phyloP scores from a whole-genome alignment of 352 stramenopile genomes.

The Phytophthora capsici region DNA sequence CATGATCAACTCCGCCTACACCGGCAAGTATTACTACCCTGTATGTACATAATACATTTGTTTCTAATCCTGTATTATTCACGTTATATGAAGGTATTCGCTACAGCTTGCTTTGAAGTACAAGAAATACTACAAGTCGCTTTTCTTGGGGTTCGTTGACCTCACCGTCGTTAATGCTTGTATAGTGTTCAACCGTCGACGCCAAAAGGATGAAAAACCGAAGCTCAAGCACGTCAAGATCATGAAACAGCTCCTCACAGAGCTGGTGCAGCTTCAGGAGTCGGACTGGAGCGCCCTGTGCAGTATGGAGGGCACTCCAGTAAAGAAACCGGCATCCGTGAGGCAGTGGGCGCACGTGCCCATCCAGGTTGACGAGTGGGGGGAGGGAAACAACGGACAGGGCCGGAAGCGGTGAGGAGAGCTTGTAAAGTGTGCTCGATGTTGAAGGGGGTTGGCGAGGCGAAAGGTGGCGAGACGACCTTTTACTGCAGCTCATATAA shows the following conservation, averaged over 20 bases:
- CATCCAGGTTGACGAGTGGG: conserved; percentile 2
- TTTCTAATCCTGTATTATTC: neutral
- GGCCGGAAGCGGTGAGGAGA: conserved; percentile 1
- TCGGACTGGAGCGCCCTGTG: neutral
- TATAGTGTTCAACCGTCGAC: neutral
- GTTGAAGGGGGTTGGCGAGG: neutral
- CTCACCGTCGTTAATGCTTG: too few species aligned
- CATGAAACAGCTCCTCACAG: neutral
- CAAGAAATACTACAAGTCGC: too few species aligned
- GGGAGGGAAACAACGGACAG: neutral
- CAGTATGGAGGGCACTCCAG: too few species aligned
- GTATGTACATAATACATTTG: neutral
- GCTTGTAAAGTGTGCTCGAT: conserved; percentile 10
- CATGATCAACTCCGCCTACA: neutral
- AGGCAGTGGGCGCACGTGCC: conserved; percentile 1
- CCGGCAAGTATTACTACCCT: neutral
- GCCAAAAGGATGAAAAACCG: neutral
- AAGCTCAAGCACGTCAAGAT: conserved; percentile 4
- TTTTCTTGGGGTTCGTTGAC: too few species aligned
- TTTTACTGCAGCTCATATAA: conserved; percentile 6
- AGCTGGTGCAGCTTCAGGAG: neutral
- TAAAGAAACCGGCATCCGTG: too few species aligned
- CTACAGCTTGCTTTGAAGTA: too few species aligned
- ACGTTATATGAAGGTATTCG: neutral
- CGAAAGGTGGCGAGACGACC: conserved; percentile 1